Base-by-base conservation (phyloP, 192 early-diverging fungal species). In the Allomyces javanicus region DNA sequence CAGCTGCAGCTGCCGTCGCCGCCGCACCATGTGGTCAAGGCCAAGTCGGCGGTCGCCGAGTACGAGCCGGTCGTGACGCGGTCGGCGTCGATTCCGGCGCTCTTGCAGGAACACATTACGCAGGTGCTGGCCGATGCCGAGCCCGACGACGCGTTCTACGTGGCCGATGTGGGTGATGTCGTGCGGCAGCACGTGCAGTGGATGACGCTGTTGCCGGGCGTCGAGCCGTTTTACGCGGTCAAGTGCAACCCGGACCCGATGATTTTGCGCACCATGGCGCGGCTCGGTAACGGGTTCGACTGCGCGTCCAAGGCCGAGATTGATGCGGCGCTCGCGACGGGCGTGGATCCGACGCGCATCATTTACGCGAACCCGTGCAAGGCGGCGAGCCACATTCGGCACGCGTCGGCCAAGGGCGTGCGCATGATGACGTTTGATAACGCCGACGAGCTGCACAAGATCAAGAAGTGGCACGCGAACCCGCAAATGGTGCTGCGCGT, bases 331-430 rank as follows among this genome's bases (percentile, higher is more conserved):
- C 79, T 97, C 50, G 77, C 81, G 33, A 69, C 84, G 44, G 89
- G 90, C 64, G 84, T 86, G 9, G 79, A 85, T 33, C 79, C 89
- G 7, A 77, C 70, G 3, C 79, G 85, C 61, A 89, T 99, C 73
- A 94, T 99, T 67, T 99, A 94, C 66, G 94, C 96, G 65, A 95
- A 99, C 78, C 96, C 96, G n/a, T 99, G 96, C 85, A 99, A 99
- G 79, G 92, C 92, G 67, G 81, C 85, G 63, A 92, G 93, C 7
- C 95, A 94, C 76, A 83, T 99, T 72, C 88, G 89, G 62, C 95
- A 83, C 68, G 92, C 94, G 2, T 74, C 76, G 24, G 73, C 74
- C 25, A 79, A 84, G 63, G 85, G 86, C 66, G 90, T 99, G 26
- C 72, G 72, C 63, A 85, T 91, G 84, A 92, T 99, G 90, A 99